Base-by-base conservation (phyloP, 2,329 filamentous ascomycete species). In the Penicillium aurantiogriseum region DNA sequence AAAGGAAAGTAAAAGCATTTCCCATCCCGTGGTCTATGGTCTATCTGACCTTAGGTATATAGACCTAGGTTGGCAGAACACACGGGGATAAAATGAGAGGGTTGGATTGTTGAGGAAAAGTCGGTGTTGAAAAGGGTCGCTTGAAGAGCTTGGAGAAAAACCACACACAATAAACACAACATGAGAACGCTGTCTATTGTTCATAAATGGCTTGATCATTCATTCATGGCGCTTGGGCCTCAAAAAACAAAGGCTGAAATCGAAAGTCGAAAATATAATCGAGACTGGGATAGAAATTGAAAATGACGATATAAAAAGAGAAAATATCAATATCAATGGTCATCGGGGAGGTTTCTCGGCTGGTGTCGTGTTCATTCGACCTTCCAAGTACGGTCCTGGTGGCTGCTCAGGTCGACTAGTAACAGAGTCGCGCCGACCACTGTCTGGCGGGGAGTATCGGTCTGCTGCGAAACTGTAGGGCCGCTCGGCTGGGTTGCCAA, bases 161-260 rank as follows among this genome's bases (percentile, higher is more conserved):
- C 50, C 19, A 50, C 19, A 49, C 54, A 64, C 56, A 59, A 58
- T 61, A 62, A 51, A 55, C 55, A 55, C 51, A 55, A 58, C 42
- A 52, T 17, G 33, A 19, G 48, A 67, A 71, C 62, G 64, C 67
- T 67, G 63, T 70, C 69, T 71, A 71, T 70, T 65, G 64, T 64
- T 71, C 64, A 62, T 69, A 60, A 66, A 62, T 61, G 56, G 62
- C 63, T 63, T 53, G 54, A 61, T 69, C 65, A 59, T 68, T 65
- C 59, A 61, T 64, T 59, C 59, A 59, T 57, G 36, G 56, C 50
- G 46, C 44, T 43, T 54, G 44, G 51, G 50, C 50, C 31, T 33
- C 39, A 52, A 51, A 55, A 49, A 31, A 19, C 21, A 49, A 45
- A 39, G 33, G 45, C 38, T 31, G 55, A 45, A 51, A 51, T 21